Conservation (phyloP, 371 early-diverging fungal species). For the Syncephalastrum racemosum region DNA sequence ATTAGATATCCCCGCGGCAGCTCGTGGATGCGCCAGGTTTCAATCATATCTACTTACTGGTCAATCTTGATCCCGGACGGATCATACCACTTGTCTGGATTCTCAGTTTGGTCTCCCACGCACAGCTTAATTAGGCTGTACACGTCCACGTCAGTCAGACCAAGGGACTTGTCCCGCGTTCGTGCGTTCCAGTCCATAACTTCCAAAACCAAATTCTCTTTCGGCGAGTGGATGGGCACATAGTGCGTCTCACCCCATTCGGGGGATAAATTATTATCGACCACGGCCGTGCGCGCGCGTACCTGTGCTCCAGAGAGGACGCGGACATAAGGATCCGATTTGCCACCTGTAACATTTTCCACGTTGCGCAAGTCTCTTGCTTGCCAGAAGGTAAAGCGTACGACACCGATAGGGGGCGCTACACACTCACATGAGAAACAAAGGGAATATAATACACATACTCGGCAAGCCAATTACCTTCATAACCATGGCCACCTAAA, state of each 20-base stretch:
- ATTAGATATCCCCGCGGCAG: neutral
- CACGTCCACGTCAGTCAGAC: conserved; percentile 52
- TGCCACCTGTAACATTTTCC: conserved; percentile 62
- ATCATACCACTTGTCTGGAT: conserved; percentile 45
- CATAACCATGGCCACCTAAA: conserved; percentile 36
- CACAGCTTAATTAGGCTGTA: conserved; percentile 47
- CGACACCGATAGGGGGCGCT: conserved; percentile 77
- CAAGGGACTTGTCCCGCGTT: conserved; percentile 66
- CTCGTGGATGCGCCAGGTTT: neutral
- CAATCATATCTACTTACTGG: conserved; percentile 15
- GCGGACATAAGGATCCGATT: conserved; percentile 85
- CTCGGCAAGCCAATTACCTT: conserved; percentile 28
- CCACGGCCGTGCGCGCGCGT: conserved; percentile 66
- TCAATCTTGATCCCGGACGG: conserved; percentile 28
- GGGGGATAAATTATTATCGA: conserved; percentile 78
- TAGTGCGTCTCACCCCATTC: conserved; percentile 85
- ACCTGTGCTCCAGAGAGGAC: conserved; percentile 65
- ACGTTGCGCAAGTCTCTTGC: conserved; percentile 77
- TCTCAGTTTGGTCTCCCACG: conserved; percentile 32
- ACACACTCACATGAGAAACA: conserved; percentile 1
- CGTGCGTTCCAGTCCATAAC: conserved; percentile 77
- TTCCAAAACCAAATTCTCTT: conserved; percentile 71
- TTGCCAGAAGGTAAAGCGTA: conserved; percentile 74
- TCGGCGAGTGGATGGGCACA: conserved; percentile 67
- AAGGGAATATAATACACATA: neutral